Evolutionary conservation across 345 rosid species (phyloP), one percentile per base, ranked within the genome.

Genomic region (Cochlearia excelsa): DNA sequence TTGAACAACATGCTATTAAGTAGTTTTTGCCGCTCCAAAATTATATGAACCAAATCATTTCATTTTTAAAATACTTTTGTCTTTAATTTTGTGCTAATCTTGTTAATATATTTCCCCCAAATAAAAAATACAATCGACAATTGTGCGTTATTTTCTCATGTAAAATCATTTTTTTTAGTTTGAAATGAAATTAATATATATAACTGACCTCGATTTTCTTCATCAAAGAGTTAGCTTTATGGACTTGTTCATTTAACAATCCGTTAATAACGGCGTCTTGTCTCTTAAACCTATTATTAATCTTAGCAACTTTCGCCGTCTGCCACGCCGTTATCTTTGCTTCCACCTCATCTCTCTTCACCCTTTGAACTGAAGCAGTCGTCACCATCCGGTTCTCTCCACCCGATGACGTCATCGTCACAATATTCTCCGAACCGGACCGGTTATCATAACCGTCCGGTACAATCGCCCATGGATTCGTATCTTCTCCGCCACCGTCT

Each of bases 251-350:
- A 31, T 81, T 74, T 41, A 89, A 87, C 99, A 94, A 85, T 7
- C 99, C 99, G 66, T 78, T 82, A 69, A 89, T 83, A 16, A 93
- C 57, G 1, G 99, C 99, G 48, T 93, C 99, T 71, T 93, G 90
- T 65, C 99, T 80, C 76, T 93, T 93, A 65, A 88, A 83, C 83
- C 92, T 76, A 38, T 93, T 93, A 62, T 87, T 93, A 56, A 85
- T 54, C 90, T 93, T 93, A 0, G 97, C 83, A 10, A 93, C 47
- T 71, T 93, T 87, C 0, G 91, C 91, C 69, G 85, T 93, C 68
- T 89, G 87, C 97, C 97, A 93, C 30, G 99, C 99, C n/a, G 68
- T 57, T 74, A 89, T 89, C 87, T 93, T 93, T 1, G 88, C 67
- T 56, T 93, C 97, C 39, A 87, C 95, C 68, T 93, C 99, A 58